Evolutionary conservation across 495 filamentous ascomycete genomes (phyloP).

Genomic region (Penicillium cinerascens): DNA sequence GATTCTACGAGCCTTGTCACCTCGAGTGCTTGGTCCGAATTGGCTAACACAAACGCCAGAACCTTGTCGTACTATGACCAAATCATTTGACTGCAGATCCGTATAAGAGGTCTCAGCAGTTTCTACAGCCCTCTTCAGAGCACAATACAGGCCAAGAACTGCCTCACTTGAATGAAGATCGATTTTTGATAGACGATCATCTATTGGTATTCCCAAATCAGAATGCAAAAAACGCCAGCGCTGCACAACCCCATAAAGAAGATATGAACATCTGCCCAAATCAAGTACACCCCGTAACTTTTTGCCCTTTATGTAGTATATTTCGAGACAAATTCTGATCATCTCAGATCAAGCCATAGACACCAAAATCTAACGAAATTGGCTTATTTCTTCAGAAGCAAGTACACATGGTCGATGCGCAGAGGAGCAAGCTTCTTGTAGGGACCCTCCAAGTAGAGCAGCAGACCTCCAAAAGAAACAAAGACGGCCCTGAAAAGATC

Average conservation of each 20-base stretch:
- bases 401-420: slow-evolving; percentile 87
- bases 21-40: too few relatives aligned
- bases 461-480: slow-evolving; percentile 84
- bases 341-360: slow-evolving; percentile 2
- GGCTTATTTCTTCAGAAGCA: slow-evolving; percentile 82
- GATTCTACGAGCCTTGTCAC: too few relatives aligned
- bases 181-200: slow-evolving; percentile 20
- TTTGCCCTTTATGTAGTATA: slow-evolving; percentile 6
- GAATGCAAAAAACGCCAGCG: slow-evolving; percentile 33
- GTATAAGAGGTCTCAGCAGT: too few relatives aligned
- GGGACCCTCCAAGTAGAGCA: slow-evolving; percentile 87
- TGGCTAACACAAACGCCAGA: too few relatives aligned
- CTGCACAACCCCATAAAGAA: slow-evolving; percentile 26
- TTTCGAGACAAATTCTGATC: neutral
- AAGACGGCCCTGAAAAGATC: slow-evolving; percentile 72
- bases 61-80: too few relatives aligned
- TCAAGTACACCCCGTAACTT: slow-evolving; percentile 14
- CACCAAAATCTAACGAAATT: slow-evolving; percentile 2
- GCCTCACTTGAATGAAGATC: slow-evolving; percentile 4
- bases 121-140: too few relatives aligned
- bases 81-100: too few relatives aligned
- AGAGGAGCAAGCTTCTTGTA: slow-evolving; percentile 93
- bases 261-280: slow-evolving; percentile 19
- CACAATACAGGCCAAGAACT: too few relatives aligned
- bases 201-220: slow-evolving; percentile 28